These are phyloP conservation scores for Raddia guianensis DNA, from an alignment of 176 grass and related monocot genomes.

Conservation along the genomic window DNA sequence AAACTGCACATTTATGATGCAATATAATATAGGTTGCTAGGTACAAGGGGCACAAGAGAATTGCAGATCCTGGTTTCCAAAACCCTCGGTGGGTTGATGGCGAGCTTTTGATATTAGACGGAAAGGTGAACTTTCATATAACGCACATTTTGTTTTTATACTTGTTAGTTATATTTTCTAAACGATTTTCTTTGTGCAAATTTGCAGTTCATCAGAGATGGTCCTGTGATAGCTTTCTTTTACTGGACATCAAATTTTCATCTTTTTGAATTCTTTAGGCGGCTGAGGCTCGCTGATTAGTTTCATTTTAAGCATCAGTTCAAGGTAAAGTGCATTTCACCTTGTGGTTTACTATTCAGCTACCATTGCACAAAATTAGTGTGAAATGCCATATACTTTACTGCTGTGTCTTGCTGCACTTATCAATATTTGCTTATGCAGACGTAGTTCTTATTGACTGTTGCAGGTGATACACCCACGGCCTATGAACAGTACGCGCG, in stretches of 20 bases:
- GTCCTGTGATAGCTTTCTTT: constrained; percentile 91
- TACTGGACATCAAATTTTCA: constrained; percentile 84
- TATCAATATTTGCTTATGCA: constrained; percentile 15
- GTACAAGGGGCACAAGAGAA: constrained; percentile 81
- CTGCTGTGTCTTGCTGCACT: constrained; percentile 17
- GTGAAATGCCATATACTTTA: constrained; percentile 5
- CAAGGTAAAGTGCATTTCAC: constrained; percentile 50
- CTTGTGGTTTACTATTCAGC: neutral
- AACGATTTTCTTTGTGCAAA: constrained; percentile 44
- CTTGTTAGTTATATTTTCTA: constrained; percentile 24
- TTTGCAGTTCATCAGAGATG: constrained; percentile 87
- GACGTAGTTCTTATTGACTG: constrained; percentile 31
- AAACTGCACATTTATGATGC: constrained; percentile 29
- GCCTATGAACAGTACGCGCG: too few species aligned
- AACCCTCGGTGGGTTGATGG: constrained; percentile 91
- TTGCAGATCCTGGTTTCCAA: constrained; percentile 71
- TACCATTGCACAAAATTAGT: constrained; percentile 27
- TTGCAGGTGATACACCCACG: too few species aligned
- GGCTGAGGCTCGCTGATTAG: constrained; percentile 77
- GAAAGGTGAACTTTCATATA: constrained; percentile 68
- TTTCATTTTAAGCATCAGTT: constrained; percentile 32
- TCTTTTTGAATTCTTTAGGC: constrained; percentile 85
- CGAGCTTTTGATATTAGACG: constrained; percentile 89
- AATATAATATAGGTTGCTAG: constrained; percentile 72
- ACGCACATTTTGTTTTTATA: constrained; percentile 22